A percentile compares a stretch with the other conserved stretches of the same genome.
Conservation (phyloP, 192 early-diverging fungal species). For the Podochytrium sp. region DNA sequence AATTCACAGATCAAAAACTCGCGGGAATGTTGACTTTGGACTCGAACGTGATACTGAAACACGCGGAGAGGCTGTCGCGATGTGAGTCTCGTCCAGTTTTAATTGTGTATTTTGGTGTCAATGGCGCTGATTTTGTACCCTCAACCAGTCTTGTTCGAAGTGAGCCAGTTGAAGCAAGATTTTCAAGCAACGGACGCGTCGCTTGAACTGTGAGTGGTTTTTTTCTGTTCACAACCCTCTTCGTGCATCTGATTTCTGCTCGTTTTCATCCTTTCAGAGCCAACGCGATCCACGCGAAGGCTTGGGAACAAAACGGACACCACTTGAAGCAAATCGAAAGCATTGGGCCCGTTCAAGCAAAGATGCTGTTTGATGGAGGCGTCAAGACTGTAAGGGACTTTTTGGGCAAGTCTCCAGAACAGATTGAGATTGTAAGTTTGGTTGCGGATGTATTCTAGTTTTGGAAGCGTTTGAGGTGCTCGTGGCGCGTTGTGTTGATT, state of each 20-base stretch:
- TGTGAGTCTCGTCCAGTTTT: conserved; percentile 24
- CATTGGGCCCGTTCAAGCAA: conserved; percentile 57
- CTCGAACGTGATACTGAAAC: conserved; percentile 27
- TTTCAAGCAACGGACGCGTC: conserved; percentile 28
- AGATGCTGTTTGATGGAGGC: conserved; percentile 48
- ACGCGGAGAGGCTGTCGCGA: conserved; percentile 40
- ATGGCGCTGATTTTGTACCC: background rate
- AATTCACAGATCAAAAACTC: conserved; percentile 35
- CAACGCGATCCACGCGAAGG: conserved; percentile 47
- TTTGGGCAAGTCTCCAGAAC: conserved; percentile 35
- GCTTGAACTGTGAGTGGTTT: conserved; percentile 43
- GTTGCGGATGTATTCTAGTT: too few relatives aligned
- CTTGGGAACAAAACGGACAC: conserved; percentile 50
- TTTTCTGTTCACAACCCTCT: background rate
- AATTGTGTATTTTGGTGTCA: background rate
- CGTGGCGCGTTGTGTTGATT: background rate
- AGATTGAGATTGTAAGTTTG: conserved; percentile 54
- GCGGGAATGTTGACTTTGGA: conserved; percentile 21
- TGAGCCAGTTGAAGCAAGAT: conserved; percentile 33
- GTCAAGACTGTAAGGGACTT: conserved; percentile 51
- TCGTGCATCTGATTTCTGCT: background rate
- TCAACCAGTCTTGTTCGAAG: conserved; percentile 40
- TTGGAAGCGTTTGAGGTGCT: too few relatives aligned
- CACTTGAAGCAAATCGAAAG: conserved; percentile 62
- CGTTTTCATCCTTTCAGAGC: too few relatives aligned